Conservation (phyloP, 805 yeast species). For the Candida sphagnicola region DNA sequence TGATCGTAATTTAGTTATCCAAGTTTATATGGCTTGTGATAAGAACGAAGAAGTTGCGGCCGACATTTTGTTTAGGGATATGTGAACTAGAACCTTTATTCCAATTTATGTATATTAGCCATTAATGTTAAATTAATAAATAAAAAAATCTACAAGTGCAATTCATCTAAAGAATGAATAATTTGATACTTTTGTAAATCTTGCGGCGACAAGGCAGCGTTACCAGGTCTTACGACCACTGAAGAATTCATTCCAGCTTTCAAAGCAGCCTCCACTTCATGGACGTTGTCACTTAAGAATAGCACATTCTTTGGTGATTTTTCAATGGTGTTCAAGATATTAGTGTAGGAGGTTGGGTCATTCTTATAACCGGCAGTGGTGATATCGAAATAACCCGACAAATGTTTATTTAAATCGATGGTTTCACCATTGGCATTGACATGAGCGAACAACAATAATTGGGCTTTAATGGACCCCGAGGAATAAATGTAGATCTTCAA, state of each 20-base stretch:
- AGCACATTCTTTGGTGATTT: conserved; percentile 35
- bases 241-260: conserved; percentile 56
- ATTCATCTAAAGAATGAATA: conserved; percentile 15
- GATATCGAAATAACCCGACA: conserved; percentile 80
- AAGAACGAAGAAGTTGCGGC: conserved; percentile 97
- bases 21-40: conserved; percentile 96
- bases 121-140: conserved; percentile 1
- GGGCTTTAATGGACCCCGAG: conserved; percentile 87
- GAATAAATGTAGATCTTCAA: conserved; percentile 68
- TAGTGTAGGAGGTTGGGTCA: conserved; percentile 52
- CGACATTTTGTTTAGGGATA: conserved; percentile 68
- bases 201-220: conserved; percentile 44
- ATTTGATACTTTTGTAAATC: conserved; percentile 21
- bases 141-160: conserved; percentile 6
- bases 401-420: conserved; percentile 47
- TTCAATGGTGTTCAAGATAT: conserved; percentile 46
- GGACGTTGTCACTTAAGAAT: conserved; percentile 77
- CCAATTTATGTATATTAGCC: too few relatives aligned
- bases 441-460: conserved; percentile 67
- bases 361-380: conserved; percentile 75
- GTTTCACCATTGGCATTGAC: conserved; percentile 33
- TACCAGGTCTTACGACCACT: conserved; percentile 74
- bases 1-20: conserved; percentile 80
- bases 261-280: conserved; percentile 74
- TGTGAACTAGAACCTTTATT: conserved; percentile 22